These are phyloP conservation scores for Bombardia bombarda DNA, from an alignment of 495 filamentous ascomycete genomes.

Conservation along the genomic window DNA sequence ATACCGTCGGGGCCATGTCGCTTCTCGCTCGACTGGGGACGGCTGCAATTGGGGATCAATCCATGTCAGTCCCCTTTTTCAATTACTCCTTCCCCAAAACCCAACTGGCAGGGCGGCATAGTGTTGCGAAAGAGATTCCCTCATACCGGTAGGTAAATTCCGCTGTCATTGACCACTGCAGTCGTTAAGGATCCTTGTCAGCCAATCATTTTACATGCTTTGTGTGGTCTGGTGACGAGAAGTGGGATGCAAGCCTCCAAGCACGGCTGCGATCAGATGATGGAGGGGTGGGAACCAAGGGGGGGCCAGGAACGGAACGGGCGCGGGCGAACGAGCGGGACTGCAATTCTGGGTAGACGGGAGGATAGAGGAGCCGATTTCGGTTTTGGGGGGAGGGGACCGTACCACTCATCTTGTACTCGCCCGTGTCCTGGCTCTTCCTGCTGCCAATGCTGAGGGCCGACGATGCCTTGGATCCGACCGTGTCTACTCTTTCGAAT, in stretches of 20 bases:
- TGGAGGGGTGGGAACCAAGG: no score
- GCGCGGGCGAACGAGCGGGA: no score
- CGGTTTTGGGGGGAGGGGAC: conserved; percentile 1
- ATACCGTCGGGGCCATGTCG: conserved; percentile 73
- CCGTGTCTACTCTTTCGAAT: conserved; percentile 47
- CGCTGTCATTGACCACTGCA: conserved; percentile 91
- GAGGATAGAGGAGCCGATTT: no score
- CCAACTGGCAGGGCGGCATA: no score
- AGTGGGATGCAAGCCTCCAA: background rate
- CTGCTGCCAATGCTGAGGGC: conserved; percentile 55
- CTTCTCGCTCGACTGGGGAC: conserved; percentile 79
- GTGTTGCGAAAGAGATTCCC: background rate
- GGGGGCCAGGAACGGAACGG: no score
- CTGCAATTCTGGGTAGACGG: no score
- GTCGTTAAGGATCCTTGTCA: conserved; percentile 10
- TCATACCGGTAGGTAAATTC: conserved; percentile 87
- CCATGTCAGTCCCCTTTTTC: conserved; percentile 1
- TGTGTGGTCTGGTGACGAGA: background rate
- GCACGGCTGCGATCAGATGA: no score
- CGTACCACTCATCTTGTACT: conserved; percentile 81
- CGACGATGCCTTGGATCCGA: conserved; percentile 48
- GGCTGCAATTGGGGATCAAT: conserved; percentile 52
- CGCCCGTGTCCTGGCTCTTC: conserved; percentile 50
- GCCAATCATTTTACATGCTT: conserved; percentile 5
- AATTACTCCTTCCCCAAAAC: no score